phyloP scores from a whole-genome alignment of 1,284 basidiomycete species.

The Stereum hirsutum region DNA sequence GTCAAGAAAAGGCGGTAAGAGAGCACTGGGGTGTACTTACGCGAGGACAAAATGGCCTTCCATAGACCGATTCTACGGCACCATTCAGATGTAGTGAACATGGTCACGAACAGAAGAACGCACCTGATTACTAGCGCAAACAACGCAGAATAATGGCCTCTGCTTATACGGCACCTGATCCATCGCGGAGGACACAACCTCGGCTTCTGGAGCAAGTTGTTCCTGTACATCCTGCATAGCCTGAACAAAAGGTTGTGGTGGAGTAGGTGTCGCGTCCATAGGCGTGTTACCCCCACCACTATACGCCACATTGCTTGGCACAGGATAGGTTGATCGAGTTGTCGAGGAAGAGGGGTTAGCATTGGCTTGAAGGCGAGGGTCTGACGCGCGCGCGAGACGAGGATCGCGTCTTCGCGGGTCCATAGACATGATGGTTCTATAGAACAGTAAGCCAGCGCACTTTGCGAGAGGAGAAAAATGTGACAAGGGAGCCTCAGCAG shows the following conservation, averaged over 20 bases:
- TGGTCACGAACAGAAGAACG: constrained; percentile 14
- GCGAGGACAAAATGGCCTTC: constrained; percentile 90
- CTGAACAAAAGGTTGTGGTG: constrained; percentile 19
- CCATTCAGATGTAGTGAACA: constrained; percentile 10
- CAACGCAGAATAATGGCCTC: constrained; percentile 88
- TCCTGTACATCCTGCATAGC: constrained; percentile 15
- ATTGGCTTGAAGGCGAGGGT: constrained; percentile 49
- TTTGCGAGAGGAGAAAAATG: too few species aligned
- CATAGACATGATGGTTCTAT: constrained; percentile 37
- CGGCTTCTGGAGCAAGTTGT: constrained; percentile 9
- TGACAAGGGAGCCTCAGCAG: constrained; percentile 58
- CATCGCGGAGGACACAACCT: too few species aligned
- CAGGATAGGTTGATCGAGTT: constrained; percentile 11
- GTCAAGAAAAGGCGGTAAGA: not conserved
- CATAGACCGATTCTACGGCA: constrained; percentile 91
- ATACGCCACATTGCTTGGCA: constrained; percentile 7
- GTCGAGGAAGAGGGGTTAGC: constrained; percentile 29
- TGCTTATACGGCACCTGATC: constrained; percentile 37
- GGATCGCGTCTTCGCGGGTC: constrained; percentile 77
- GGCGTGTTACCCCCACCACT: constrained; percentile 8
- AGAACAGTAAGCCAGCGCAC: too few species aligned
- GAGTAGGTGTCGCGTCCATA: constrained; percentile 26
- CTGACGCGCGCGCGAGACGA: constrained; percentile 55
- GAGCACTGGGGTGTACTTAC: constrained; percentile 39
- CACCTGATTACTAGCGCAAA: constrained; percentile 97